Conservation (phyloP, 257 asterid genomes). For the Jacaranda copaia region DNA sequence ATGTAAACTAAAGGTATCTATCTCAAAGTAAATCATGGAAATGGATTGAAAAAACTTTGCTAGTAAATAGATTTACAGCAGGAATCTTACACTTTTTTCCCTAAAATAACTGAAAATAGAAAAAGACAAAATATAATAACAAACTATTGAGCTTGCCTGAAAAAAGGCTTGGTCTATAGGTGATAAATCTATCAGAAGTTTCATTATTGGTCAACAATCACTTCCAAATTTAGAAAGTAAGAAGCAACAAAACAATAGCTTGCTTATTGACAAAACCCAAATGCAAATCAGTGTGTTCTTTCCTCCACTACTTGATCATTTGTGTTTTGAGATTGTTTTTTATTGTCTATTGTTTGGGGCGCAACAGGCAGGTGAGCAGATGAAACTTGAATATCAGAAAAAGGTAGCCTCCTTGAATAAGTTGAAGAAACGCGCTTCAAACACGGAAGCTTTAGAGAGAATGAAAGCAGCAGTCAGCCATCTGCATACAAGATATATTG, state of each 20-base stretch:
- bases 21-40: background rate
- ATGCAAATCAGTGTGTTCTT: background rate
- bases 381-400: slow-evolving; percentile 89
- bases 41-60: background rate
- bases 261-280: slow-evolving; percentile 5
- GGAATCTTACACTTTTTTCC: background rate
- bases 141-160: background rate
- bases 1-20: background rate
- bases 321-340: slow-evolving; percentile 26
- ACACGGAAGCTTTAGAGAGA: slow-evolving; percentile 79
- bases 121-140: background rate
- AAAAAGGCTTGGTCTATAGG: background rate
- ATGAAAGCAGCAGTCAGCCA: slow-evolving; percentile 98
- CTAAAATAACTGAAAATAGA: background rate
- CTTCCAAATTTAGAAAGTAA: background rate
- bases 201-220: background rate
- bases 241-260: slow-evolving; percentile 13
- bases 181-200: background rate
- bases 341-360: slow-evolving; percentile 33
- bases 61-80: background rate
- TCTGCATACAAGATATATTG: slow-evolving; percentile 95
- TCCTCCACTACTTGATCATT: background rate
- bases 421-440: slow-evolving; percentile 80
- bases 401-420: slow-evolving; percentile 82
- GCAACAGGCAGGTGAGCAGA: slow-evolving; percentile 88